Evolutionary conservation across 208 protist genomes (phyloP).

Genomic region (Angomonas deanei): DNA sequence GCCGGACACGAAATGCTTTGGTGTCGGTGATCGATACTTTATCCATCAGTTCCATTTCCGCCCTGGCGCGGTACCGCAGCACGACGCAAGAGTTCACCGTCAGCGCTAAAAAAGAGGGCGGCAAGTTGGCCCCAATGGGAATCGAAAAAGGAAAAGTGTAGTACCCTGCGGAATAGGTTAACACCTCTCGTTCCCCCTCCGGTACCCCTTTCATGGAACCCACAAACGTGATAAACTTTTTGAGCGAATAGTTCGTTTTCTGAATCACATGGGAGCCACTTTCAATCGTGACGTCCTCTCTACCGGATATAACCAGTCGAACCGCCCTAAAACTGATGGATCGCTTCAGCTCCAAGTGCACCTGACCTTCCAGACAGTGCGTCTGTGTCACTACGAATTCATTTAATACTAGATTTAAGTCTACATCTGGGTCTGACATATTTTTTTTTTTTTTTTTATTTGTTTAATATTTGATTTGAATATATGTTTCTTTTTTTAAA

Average conservation of each 20-base stretch:
- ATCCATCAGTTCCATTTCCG: slow-evolving; percentile 11
- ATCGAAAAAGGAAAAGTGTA: slow-evolving; percentile 19
- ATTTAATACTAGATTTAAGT: neutral
- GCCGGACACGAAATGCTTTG: neutral
- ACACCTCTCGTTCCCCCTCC: neutral
- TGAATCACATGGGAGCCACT: neutral
- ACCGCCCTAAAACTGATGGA: neutral
- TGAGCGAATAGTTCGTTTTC: neutral
- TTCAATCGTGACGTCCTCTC: neutral
- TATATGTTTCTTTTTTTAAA: slow-evolving; percentile 3
- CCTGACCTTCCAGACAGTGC: neutral
- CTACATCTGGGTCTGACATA: too few relatives aligned
- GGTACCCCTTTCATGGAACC: neutral
- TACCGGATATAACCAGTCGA: neutral
- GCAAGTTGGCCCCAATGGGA: neutral
- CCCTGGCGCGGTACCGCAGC: slow-evolving; percentile 13
- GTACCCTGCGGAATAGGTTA: slow-evolving; percentile 11
- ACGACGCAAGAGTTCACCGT: neutral
- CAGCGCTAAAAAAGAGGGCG: slow-evolving; percentile 7
- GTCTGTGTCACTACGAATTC: neutral
- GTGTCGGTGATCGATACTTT: slow-evolving; percentile 9
- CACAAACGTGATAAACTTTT: neutral
- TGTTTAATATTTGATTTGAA: neutral
- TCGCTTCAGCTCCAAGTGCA: neutral
- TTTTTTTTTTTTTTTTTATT: slow-evolving; percentile 1